These are phyloP conservation scores for Penicillium salamii DNA, from an alignment of 495 filamentous ascomycete genomes.

Conservation along the genomic window DNA sequence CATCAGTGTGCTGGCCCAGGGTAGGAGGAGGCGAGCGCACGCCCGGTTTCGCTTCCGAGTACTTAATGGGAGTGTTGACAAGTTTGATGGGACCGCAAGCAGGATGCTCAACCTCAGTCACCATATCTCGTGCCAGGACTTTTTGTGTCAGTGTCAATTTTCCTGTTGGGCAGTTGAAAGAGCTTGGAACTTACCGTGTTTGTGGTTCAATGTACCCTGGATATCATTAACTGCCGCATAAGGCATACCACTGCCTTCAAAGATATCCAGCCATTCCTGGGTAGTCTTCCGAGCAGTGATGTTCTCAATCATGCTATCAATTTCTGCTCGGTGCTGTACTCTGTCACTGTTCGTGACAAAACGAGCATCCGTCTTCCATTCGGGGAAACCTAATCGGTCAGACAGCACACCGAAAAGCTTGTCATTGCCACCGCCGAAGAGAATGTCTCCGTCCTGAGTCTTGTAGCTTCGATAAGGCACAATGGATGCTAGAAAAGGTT, in stretches of 20 bases:
- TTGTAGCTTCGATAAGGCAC: conserved; percentile 92
- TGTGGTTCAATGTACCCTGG: conserved; percentile 75
- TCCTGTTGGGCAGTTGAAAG: background rate
- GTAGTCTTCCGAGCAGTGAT: conserved; percentile 78
- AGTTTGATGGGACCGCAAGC: conserved; percentile 82
- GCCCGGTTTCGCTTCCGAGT: conserved; percentile 75
- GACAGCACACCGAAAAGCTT: conserved; percentile 84
- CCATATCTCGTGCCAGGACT: conserved; percentile 84
- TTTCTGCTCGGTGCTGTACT: conserved; percentile 70
- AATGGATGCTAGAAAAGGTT: conserved; percentile 67
- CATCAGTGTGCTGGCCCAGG: conserved; percentile 88
- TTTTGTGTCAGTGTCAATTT: conserved; percentile 6
- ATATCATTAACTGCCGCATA: conserved; percentile 96
- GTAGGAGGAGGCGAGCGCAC: conserved; percentile 79
- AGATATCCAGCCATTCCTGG: conserved; percentile 79
- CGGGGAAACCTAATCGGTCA: conserved; percentile 68
- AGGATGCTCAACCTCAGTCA: conserved; percentile 79
- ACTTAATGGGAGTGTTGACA: conserved; percentile 95
- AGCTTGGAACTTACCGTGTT: conserved; percentile 68
- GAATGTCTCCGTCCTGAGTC: conserved; percentile 87
- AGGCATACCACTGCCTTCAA: conserved; percentile 89
- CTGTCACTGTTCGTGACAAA: conserved; percentile 79
- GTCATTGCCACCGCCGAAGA: conserved; percentile 94
- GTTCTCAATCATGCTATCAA: conserved; percentile 74
- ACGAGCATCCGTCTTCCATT: conserved; percentile 74